These are phyloP conservation scores for Phaeomoniella chlamydospora DNA, from an alignment of 2,329 filamentous ascomycete species.

Conservation along the genomic window DNA sequence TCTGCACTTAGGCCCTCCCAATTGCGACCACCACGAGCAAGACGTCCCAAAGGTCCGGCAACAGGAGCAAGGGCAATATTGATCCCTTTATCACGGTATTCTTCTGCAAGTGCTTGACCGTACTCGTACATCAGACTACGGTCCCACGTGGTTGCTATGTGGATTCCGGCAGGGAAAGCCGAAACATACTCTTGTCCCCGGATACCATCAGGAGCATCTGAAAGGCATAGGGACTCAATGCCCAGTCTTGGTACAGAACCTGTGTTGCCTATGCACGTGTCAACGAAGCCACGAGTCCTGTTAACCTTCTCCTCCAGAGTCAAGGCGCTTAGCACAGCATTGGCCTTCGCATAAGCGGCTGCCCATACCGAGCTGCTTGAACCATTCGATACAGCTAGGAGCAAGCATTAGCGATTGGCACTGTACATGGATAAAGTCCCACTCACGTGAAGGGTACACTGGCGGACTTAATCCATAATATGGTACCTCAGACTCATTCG, in stretches of 20 bases:
- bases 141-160: slow-evolving; percentile 36
- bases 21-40: slow-evolving; percentile 24
- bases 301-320: slow-evolving; percentile 10
- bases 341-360: slow-evolving; percentile 6
- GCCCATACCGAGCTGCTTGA: too few relatives aligned
- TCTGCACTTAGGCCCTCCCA: slow-evolving; percentile 30
- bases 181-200: slow-evolving; percentile 26
- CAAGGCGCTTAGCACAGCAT: slow-evolving; percentile 5
- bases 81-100: slow-evolving; percentile 40
- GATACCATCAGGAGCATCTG: slow-evolving; percentile 26
- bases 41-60: slow-evolving; percentile 26
- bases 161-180: slow-evolving; percentile 26
- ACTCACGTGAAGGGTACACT: too few relatives aligned
- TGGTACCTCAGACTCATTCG: too few relatives aligned
- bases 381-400: too few relatives aligned
- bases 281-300: slow-evolving; percentile 7
- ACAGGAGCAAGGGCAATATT: slow-evolving; percentile 29
- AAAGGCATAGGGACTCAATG: slow-evolving; percentile 24
- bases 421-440: too few relatives aligned
- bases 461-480: too few relatives aligned
- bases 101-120: slow-evolving; percentile 38
- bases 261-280: slow-evolving; percentile 22
- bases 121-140: slow-evolving; percentile 35
- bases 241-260: slow-evolving; percentile 17
- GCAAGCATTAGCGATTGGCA: too few relatives aligned